These are phyloP conservation scores for Diplotaxis tenuifolia DNA, from an alignment of 345 rosid genomes.

Conservation along the genomic window DNA sequence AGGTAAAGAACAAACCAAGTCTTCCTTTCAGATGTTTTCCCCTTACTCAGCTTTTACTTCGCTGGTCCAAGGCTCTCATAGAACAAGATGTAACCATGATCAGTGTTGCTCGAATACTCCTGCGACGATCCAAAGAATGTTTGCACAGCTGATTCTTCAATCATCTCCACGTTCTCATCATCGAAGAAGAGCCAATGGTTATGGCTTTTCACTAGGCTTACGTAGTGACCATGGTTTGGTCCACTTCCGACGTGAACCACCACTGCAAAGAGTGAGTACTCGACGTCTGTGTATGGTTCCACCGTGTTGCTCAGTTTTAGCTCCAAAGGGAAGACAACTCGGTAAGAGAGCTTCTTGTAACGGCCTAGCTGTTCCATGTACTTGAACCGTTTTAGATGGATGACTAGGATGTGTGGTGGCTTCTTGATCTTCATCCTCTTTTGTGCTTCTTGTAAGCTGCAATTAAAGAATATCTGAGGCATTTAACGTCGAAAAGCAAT, in stretches of 20 bases:
- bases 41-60: slow-evolving; percentile 27
- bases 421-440: slow-evolving; percentile 99
- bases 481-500: too few species aligned
- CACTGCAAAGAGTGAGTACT: slow-evolving; percentile 92
- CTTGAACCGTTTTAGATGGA: slow-evolving; percentile 92
- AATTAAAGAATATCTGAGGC: too few species aligned
- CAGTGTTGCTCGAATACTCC: slow-evolving; percentile 93
- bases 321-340: slow-evolving; percentile 94
- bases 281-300: slow-evolving; percentile 77
- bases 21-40: neutral
- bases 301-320: slow-evolving; percentile 91
- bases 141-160: slow-evolving; percentile 98
- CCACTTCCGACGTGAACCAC: slow-evolving; percentile 99
- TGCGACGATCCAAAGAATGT: slow-evolving; percentile 98
- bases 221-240: slow-evolving; percentile 96
- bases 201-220: slow-evolving; percentile 98
- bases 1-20: neutral
- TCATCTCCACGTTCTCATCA: slow-evolving; percentile 96
- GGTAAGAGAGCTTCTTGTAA: slow-evolving; percentile 89
- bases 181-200: slow-evolving; percentile 98
- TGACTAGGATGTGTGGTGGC: slow-evolving; percentile 87
- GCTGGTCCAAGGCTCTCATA: slow-evolving; percentile 75
- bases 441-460: slow-evolving; percentile 94
- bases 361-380: slow-evolving; percentile 96
- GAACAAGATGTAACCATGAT: slow-evolving; percentile 96